Conservation (phyloP, 345 rosid genomes). For the Sisymbrium altissimum region DNA sequence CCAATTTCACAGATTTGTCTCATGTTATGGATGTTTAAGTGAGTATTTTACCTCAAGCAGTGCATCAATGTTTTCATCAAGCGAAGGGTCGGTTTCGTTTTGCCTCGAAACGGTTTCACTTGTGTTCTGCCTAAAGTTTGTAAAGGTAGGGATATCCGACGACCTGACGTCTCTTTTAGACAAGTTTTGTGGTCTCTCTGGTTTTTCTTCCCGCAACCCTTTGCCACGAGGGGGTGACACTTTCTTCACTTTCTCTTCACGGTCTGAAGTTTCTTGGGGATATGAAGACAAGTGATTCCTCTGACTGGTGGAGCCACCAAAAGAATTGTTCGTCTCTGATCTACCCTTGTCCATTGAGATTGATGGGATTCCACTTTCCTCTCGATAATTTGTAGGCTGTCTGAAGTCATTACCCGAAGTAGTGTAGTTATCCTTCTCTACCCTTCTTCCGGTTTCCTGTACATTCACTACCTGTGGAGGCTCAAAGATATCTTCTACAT, state of each 20-base stretch:
- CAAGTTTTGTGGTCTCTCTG: constrained; percentile 54
- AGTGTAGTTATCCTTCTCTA: constrained; percentile 51
- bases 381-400: constrained; percentile 45
- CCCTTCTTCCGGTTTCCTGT: constrained; percentile 56
- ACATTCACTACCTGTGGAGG: constrained; percentile 51
- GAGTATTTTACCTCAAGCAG: constrained; percentile 67
- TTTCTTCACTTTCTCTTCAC: constrained; percentile 76
- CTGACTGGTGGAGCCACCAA: constrained; percentile 44
- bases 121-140: constrained; percentile 43
- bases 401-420: constrained; percentile 28
- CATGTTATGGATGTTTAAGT: not conserved
- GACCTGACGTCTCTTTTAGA: constrained; percentile 50
- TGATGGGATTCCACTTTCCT: constrained; percentile 54
- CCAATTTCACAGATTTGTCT: not conserved
- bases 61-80: constrained; percentile 73
- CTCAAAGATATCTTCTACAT: constrained; percentile 54
- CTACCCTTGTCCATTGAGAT: constrained; percentile 48
- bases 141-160: constrained; percentile 44
- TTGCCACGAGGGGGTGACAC: constrained; percentile 85
- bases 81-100: constrained; percentile 47
- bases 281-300: constrained; percentile 38
- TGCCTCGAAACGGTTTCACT: constrained; percentile 43
- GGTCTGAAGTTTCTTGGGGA: constrained; percentile 52
- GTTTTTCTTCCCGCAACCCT: constrained; percentile 71
- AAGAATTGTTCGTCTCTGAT: constrained; percentile 35